Base-by-base conservation (phyloP, 768 basidiomycete genomes). In the Suillus luteus region DNA sequence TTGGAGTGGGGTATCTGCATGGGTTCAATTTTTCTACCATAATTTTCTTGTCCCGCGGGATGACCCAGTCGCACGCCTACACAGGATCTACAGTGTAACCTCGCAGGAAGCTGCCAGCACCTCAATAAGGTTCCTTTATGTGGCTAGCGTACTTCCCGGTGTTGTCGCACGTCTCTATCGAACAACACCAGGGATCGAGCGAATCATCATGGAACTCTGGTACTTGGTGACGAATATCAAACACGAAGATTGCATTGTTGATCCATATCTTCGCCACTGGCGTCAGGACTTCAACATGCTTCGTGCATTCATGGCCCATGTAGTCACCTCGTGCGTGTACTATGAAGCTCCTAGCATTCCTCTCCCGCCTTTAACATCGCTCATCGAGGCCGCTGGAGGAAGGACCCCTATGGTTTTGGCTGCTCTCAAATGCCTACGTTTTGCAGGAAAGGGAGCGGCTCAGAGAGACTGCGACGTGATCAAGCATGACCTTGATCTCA, bases 141-240 rank as follows among this genome's bases (percentile, higher is more conserved):
- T 54, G 52, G 52, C 31, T 7, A 54, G 52, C 52, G 31, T 54
- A 12, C 52, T 54, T 54, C 52, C 52, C 5, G 52, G 19, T 54
- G 52, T 54, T 54, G 52, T 54, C 31, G 52, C 52, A 33, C 10
- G 33, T 54, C 52, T 54, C 31, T 33, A 54, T 54, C 31, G 52
- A 5, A 33, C 52, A 54, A 54, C 52, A 5, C 52, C 52, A 33
- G 19, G 33, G 19, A 54, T 54, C 19, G 52, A 54, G 52, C 31
- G 52, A 54, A 54, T 54, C 52, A 54, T 54, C 52, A 54, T 54
- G 52, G 52, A 54, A n/a, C 52, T 54, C 17, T 54, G 52, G 52
- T 54, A 54, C 52, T 33, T 54, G 52, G 31, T 54, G 3, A 11
- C 52, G 52, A 31, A 54, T 1, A 54, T 54, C 31, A 54, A 54